These are phyloP conservation scores for Phoma sp. DNA, from an alignment of 2,329 filamentous ascomycete genomes.

Conservation along the genomic window DNA sequence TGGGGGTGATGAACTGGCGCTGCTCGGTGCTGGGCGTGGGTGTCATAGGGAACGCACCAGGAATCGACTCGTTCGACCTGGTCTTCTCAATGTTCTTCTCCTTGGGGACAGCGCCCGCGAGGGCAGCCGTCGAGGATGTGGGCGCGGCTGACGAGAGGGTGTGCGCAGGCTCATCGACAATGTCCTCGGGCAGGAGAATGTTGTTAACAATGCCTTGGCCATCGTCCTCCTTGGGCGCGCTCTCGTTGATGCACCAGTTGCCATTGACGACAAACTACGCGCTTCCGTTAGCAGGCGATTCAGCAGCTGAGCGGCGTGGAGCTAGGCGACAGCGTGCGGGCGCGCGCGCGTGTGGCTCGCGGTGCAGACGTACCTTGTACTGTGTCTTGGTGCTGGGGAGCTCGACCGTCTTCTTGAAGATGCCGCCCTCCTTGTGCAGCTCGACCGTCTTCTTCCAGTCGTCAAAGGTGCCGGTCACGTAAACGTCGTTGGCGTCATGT, in stretches of 20 bases:
- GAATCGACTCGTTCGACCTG: slow-evolving; percentile 50
- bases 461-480: slow-evolving; percentile 95
- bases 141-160: slow-evolving; percentile 73
- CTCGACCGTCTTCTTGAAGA: slow-evolving; percentile 81
- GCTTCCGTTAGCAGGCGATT: slow-evolving; percentile 25
- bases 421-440: slow-evolving; percentile 73
- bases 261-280: slow-evolving; percentile 92
- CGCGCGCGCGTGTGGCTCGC: not conserved
- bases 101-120: slow-evolving; percentile 71
- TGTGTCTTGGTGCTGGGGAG: slow-evolving; percentile 76
- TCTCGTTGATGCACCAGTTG: slow-evolving; percentile 83
- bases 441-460: slow-evolving; percentile 87
- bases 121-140: slow-evolving; percentile 71
- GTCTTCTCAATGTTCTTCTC: slow-evolving; percentile 49
- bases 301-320: not conserved
- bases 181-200: slow-evolving; percentile 78
- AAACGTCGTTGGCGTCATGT: slow-evolving; percentile 83
- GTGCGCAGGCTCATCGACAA: slow-evolving; percentile 59
- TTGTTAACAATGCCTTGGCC: slow-evolving; percentile 89
- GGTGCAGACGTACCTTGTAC: slow-evolving; percentile 78
- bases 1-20: slow-evolving; percentile 63
- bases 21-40: slow-evolving; percentile 59
- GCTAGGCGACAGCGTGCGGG: slow-evolving; percentile 2
- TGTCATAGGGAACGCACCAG: slow-evolving; percentile 76
- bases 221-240: slow-evolving; percentile 82